Conservation (phyloP, 345 rosid species). For the Hypericum perforatum region DNA sequence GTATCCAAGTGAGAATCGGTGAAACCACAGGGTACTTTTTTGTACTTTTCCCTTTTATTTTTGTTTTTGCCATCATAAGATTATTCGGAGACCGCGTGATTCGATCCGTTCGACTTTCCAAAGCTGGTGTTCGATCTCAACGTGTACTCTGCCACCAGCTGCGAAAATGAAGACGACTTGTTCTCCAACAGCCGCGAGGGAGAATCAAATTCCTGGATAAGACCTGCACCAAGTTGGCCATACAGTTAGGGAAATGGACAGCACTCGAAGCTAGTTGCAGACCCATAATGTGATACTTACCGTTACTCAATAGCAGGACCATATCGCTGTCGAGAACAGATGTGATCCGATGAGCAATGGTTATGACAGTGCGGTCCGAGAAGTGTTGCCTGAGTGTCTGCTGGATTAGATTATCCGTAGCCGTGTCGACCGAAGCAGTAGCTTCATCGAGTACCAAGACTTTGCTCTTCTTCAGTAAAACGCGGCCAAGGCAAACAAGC, state of each 20-base stretch:
- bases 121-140: constrained; percentile 46
- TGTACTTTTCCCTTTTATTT: no score
- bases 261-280: no score
- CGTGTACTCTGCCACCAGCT: constrained; percentile 67
- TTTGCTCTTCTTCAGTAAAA: constrained; percentile 66
- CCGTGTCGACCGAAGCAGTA: constrained; percentile 80
- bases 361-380: constrained; percentile 56
- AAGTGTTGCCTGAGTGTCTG: constrained; percentile 55
- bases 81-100: neutral
- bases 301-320: constrained; percentile 64
- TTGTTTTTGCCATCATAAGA: no score
- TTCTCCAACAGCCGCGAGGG: constrained; percentile 48
- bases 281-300: constrained; percentile 23
- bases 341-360: constrained; percentile 79
- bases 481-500: constrained; percentile 73
- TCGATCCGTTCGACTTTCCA: constrained; percentile 5
- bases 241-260: no score
- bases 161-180: constrained; percentile 61
- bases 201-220: constrained; percentile 56
- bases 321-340: constrained; percentile 73
- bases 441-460: constrained; percentile 86
- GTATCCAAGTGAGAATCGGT: no score
- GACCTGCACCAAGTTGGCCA: constrained; percentile 30
- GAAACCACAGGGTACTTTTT: no score
- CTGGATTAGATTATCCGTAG: constrained; percentile 79